These are phyloP conservation scores for Bromus sterilis DNA, from an alignment of 176 grass and related monocot genomes.

Conservation along the genomic window DNA sequence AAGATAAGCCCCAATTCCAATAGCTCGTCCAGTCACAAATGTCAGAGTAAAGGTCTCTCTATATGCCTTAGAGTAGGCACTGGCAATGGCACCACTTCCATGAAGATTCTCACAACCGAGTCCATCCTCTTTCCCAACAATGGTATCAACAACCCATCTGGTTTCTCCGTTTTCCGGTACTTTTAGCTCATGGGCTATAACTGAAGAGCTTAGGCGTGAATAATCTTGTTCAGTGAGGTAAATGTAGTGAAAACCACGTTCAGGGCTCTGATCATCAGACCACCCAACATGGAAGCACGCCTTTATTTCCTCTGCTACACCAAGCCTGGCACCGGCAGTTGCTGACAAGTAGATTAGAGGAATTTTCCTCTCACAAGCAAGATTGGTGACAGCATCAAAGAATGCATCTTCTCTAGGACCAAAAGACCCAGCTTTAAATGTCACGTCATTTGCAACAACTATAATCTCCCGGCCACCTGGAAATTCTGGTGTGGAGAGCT, in stretches of 20 bases:
- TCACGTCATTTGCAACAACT: slow-evolving; percentile 93
- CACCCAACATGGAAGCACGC: slow-evolving; percentile 90
- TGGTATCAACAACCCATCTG: slow-evolving; percentile 92
- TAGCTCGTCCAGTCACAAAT: slow-evolving; percentile 89
- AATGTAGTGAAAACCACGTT: slow-evolving; percentile 95
- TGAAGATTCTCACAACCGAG: slow-evolving; percentile 92
- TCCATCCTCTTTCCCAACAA: slow-evolving; percentile 89
- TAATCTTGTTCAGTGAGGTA: slow-evolving; percentile 90
- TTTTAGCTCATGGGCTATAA: slow-evolving; percentile 90
- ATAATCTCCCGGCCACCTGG: slow-evolving; percentile 84
- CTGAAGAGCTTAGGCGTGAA: slow-evolving; percentile 53
- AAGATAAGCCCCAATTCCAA: slow-evolving; percentile 97
- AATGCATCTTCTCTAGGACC: slow-evolving; percentile 97
- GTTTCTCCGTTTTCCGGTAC: slow-evolving; percentile 66
- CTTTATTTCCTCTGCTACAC: slow-evolving; percentile 92
- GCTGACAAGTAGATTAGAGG: slow-evolving; percentile 95
- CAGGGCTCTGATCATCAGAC: slow-evolving; percentile 78
- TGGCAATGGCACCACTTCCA: slow-evolving; percentile 96
- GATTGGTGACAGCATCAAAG: slow-evolving; percentile 86
- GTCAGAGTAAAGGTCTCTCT: slow-evolving; percentile 95
- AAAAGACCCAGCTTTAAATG: slow-evolving; percentile 90
- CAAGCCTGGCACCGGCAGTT: slow-evolving; percentile 89
- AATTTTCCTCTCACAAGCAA: slow-evolving; percentile 85
- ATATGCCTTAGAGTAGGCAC: slow-evolving; percentile 91
- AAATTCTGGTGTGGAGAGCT: slow-evolving; percentile 91